Evolutionary conservation across 495 filamentous ascomycete genomes (phyloP).

Genomic region (Lophiostoma macrostomum): DNA sequence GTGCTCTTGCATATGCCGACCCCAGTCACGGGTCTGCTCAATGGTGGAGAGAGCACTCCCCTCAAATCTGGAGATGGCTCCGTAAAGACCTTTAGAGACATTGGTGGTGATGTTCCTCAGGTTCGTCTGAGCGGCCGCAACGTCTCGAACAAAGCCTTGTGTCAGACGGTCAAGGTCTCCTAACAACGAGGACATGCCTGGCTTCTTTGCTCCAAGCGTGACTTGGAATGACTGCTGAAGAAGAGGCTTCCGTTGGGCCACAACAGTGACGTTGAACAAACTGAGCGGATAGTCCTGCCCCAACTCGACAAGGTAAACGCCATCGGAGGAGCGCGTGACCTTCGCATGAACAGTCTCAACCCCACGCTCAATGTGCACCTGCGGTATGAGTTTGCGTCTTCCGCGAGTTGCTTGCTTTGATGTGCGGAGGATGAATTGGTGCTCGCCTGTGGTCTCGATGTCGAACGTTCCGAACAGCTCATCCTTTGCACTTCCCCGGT

Average conservation of each 20-base stretch:
- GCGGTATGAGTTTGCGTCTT: slow-evolving; percentile 51
- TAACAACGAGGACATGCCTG: slow-evolving; percentile 57
- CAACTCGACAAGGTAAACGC: slow-evolving; percentile 56
- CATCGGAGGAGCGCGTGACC: slow-evolving; percentile 55
- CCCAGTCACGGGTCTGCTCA: slow-evolving; percentile 13
- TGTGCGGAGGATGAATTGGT: slow-evolving; percentile 59
- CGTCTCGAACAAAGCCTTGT: slow-evolving; percentile 5
- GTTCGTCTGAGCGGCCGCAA: slow-evolving; percentile 11
- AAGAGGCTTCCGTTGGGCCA: slow-evolving; percentile 51
- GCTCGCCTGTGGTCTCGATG: slow-evolving; percentile 60
- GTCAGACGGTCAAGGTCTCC: slow-evolving; percentile 5
- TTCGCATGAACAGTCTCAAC: slow-evolving; percentile 47
- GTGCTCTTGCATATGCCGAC: slow-evolving; percentile 5
- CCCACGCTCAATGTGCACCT: slow-evolving; percentile 50
- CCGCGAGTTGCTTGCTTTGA: slow-evolving; percentile 47
- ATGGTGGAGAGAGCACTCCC: background rate
- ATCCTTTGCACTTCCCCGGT: background rate
- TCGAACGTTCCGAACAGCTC: slow-evolving; percentile 53
- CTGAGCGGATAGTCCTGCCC: slow-evolving; percentile 59
- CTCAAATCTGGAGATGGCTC: slow-evolving; percentile 1
- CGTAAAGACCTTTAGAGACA: slow-evolving; percentile 4
- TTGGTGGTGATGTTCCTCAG: slow-evolving; percentile 7
- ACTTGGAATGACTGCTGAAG: slow-evolving; percentile 53
- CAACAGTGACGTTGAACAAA: slow-evolving; percentile 55
- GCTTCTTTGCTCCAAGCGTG: slow-evolving; percentile 62